Conservation (phyloP, 2,329 filamentous ascomycete genomes). For the Teratosphaeriaceae sp. region DNA sequence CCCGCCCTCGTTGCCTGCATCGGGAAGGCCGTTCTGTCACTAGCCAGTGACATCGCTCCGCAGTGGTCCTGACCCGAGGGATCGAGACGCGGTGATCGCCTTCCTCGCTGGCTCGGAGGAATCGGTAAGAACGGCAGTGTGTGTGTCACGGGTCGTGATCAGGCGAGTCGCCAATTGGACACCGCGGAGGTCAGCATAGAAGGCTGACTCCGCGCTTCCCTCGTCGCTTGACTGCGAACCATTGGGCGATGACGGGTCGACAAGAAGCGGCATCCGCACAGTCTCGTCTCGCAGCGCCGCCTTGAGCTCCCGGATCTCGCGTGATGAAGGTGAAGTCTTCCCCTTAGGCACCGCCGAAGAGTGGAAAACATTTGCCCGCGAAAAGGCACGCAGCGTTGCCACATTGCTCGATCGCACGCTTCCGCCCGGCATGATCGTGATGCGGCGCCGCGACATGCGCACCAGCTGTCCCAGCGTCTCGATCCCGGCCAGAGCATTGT, state of each 20-base stretch:
- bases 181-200: background rate
- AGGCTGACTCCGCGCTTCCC: background rate
- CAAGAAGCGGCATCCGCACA: background rate
- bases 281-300: background rate
- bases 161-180: background rate
- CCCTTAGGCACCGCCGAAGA: constrained; percentile 16
- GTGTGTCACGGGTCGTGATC: too few relatives aligned
- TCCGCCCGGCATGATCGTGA: constrained; percentile 46
- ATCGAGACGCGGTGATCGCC: too few relatives aligned
- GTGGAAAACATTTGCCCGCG: constrained; percentile 14
- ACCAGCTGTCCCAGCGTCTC: constrained; percentile 29
- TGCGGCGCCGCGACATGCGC: constrained; percentile 22
- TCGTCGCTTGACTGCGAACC: background rate
- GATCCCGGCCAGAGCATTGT: constrained; percentile 30
- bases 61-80: too few relatives aligned
- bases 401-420: constrained; percentile 44
- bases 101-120: too few relatives aligned
- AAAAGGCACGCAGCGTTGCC: constrained; percentile 19
- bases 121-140: too few relatives aligned
- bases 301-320: constrained; percentile 1
- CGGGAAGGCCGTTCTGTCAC: too few relatives aligned
- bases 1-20: too few relatives aligned
- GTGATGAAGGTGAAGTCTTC: constrained; percentile 2
- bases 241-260: background rate
- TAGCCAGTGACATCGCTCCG: too few relatives aligned